Evolutionary conservation across 768 basidiomycete genomes (phyloP), one percentile per base, ranked within the genome.

Genomic region (Suillus americanus): DNA sequence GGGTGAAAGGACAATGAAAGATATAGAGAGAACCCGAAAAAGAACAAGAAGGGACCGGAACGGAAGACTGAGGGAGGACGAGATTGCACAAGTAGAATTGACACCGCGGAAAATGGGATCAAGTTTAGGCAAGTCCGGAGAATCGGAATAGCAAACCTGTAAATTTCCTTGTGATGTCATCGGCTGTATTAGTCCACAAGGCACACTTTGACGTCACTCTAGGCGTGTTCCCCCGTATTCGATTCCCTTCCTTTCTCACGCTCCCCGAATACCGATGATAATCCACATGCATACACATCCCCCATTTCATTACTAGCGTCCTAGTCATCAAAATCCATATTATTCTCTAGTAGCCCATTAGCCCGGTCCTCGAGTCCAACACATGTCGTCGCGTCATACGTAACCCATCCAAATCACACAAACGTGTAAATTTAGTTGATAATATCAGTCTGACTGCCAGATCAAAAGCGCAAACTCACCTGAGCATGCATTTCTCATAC

Each of bases 351-450:
- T 55, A 53, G 40, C 50, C 35, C 28, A 8, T 4, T 55, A 53
- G 40, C 50, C 35, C 28, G 8, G 37, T 30, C 61, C 43, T 37
- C 38, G 23, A 63, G 35, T 33, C 25, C 37, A 64, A 25, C 23
- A 40, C 67, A 48, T 9, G 37, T 10, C 14, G 13, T 38, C 38
- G 81, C 64, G 30, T 30, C 30, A 30, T 30, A 30, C 30, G 30
- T 30, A 30, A 30, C 30, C 30, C 30, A 30, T 4, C 3, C 30
- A 30, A 30, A 30, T 30, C 75, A 94, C 88, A 91, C 94, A 83
- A 96, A 97, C 96, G 95, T 97, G 63, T 96, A 97, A 77, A 98
- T 98, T 82, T 99, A 96, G 61, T 87, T 86, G 70, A 90, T 81
- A 72, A 99, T 97, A 78, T 99, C 96, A 25, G 89, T n/a, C 97